Conservation (phyloP, 2,329 filamentous ascomycete genomes). For the Verticillium zaregamsianum region DNA sequence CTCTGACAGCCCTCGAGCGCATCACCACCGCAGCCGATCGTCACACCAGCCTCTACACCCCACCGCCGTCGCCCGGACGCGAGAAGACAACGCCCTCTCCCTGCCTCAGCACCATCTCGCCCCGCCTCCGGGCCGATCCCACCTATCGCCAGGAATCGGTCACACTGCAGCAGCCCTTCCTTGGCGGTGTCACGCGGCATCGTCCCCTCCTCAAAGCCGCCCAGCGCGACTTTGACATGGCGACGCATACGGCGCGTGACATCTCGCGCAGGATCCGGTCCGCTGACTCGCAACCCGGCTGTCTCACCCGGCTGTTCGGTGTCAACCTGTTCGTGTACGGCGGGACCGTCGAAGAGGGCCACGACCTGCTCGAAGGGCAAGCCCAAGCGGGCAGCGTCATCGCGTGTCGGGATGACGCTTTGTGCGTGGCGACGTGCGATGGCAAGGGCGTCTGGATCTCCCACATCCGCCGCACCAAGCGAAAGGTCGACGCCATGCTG, state of each 20-base stretch:
- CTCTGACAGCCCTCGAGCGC: slow-evolving; percentile 29
- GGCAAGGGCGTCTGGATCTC: slow-evolving; percentile 36
- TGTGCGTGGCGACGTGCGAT: slow-evolving; percentile 32
- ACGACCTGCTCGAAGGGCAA: slow-evolving; percentile 11
- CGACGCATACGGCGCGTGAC: slow-evolving; percentile 25
- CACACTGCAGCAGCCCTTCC: slow-evolving; percentile 27
- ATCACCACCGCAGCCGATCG: slow-evolving; percentile 21
- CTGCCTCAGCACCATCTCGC: slow-evolving; percentile 9
- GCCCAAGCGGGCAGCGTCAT: slow-evolving; percentile 22
- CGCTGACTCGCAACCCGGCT: slow-evolving; percentile 36
- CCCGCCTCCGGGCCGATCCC: slow-evolving; percentile 9
- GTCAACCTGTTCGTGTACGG: slow-evolving; percentile 34
- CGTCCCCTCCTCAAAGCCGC: slow-evolving; percentile 33
- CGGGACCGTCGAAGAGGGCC: slow-evolving; percentile 29
- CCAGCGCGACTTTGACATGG: slow-evolving; percentile 30
- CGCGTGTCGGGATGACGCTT: slow-evolving; percentile 28
- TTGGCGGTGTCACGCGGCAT: slow-evolving; percentile 29
- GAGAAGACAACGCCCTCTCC: slow-evolving; percentile 2
- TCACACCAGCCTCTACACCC: slow-evolving; percentile 3
- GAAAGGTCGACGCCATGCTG: slow-evolving; percentile 28
- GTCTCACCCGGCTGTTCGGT: slow-evolving; percentile 30
- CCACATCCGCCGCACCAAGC: slow-evolving; percentile 32
- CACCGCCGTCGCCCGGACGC: slow-evolving; percentile 11
- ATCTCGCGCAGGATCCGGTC: slow-evolving; percentile 37
- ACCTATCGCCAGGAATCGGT: slow-evolving; percentile 20